Evolutionary conservation across 2,329 filamentous ascomycete species (phyloP).

Genomic region (Helotiales sp.): DNA sequence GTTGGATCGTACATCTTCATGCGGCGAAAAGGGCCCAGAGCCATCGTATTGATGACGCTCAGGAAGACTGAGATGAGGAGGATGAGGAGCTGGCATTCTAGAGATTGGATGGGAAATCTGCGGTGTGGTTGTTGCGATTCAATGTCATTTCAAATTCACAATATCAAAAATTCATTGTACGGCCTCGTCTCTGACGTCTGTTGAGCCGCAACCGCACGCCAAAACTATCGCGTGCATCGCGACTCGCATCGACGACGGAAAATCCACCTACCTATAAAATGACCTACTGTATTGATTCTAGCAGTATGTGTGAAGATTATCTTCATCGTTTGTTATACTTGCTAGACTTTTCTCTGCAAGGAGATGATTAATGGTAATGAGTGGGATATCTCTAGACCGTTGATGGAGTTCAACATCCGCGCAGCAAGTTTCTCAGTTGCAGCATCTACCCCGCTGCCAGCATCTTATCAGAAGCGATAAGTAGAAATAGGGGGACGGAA

Average conservation of each 20-base stretch:
- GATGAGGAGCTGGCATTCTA: conserved; percentile 18
- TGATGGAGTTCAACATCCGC: neutral
- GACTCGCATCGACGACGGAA: neutral
- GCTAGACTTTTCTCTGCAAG: neutral
- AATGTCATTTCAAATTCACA: too few species aligned
- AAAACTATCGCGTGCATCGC: too few species aligned
- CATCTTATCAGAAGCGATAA: neutral
- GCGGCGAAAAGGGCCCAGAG: conserved; percentile 14
- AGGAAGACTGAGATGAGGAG: conserved; percentile 19
- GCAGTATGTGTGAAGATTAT: neutral
- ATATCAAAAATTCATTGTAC: too few species aligned
- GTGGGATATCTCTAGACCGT: too few species aligned
- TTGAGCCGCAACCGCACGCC: too few species aligned
- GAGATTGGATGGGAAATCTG: neutral
- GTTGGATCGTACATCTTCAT: conserved; percentile 27
- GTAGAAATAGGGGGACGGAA: neutral
- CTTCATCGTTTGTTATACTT: neutral
- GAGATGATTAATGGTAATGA: conserved; percentile 9
- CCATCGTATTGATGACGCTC: conserved; percentile 16
- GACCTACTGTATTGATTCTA: neutral
- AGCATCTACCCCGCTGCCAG: neutral
- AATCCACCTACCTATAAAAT: neutral
- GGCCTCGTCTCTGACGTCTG: too few species aligned
- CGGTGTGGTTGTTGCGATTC: too few species aligned
- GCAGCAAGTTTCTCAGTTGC: neutral